Evolutionary conservation across 2,329 filamentous ascomycete genomes (phyloP).

Genomic region (Colletotrichum sp.): DNA sequence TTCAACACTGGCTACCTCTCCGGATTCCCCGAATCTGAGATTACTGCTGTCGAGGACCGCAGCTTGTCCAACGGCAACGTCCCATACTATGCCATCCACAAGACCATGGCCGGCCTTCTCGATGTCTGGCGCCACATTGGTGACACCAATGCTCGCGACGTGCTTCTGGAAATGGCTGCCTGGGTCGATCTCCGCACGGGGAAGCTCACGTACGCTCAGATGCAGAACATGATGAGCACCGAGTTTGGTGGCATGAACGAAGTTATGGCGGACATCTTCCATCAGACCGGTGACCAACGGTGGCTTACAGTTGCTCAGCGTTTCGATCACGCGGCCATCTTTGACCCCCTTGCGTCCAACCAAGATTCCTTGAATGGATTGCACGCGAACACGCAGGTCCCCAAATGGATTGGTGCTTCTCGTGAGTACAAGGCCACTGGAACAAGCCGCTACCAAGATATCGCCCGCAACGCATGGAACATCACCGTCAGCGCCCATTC

Average conservation of each 20-base stretch:
- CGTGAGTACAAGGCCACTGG: constrained; percentile 55
- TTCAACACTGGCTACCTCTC: constrained; percentile 53
- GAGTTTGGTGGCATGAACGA: constrained; percentile 62
- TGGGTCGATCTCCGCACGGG: constrained; percentile 55
- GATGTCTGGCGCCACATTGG: constrained; percentile 53
- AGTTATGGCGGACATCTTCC: constrained; percentile 51
- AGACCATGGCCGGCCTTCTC: constrained; percentile 55
- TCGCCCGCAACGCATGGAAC: constrained; percentile 55
- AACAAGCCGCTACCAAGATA: constrained; percentile 46
- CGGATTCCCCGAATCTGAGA: constrained; percentile 58
- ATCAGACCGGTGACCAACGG: constrained; percentile 46
- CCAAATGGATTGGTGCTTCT: constrained; percentile 58
- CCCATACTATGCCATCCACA: constrained; percentile 60
- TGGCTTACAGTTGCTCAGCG: constrained; percentile 53
- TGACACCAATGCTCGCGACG: constrained; percentile 44
- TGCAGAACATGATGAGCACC: constrained; percentile 53
- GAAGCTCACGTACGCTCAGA: constrained; percentile 44
- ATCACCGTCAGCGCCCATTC: constrained; percentile 50
- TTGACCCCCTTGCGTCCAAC: constrained; percentile 50
- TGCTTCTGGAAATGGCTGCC: constrained; percentile 46
- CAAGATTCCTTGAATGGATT: constrained; percentile 50
- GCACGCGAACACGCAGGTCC: constrained; percentile 59
- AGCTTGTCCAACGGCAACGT: constrained; percentile 54
- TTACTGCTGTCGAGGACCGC: constrained; percentile 45
- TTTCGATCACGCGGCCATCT: constrained; percentile 54